Percentiles rank a stretch among this genome's conserved stretches.
These are phyloP conservation scores for Ceratocystiopsis minuta DNA, from an alignment of 2,329 filamentous ascomycete genomes.

Conservation along the genomic window DNA sequence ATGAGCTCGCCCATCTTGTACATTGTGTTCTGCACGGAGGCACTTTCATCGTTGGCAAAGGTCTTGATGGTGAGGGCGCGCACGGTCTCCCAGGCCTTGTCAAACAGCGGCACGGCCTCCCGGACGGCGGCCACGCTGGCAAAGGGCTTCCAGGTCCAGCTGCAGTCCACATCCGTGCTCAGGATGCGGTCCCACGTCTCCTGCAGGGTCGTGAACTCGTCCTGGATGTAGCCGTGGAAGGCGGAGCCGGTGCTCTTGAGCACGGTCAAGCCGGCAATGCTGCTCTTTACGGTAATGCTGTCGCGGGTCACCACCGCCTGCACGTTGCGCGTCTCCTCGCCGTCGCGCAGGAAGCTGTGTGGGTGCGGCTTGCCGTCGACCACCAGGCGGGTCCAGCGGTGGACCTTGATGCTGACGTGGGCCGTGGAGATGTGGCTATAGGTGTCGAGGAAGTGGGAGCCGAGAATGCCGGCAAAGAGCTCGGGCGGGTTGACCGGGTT, in stretches of 20 bases:
- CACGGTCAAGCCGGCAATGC: constrained; percentile 67
- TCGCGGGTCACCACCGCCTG: constrained; percentile 51
- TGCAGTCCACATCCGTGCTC: constrained; percentile 76
- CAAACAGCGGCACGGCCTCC: constrained; percentile 47
- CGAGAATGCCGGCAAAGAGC: constrained; percentile 71
- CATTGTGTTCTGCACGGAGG: constrained; percentile 94
- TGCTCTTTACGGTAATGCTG: constrained; percentile 59
- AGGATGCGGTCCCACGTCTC: constrained; percentile 94
- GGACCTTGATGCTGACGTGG: constrained; percentile 63
- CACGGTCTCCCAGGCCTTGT: constrained; percentile 61
- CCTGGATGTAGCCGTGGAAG: constrained; percentile 84
- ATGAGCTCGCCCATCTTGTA: constrained; percentile 95
- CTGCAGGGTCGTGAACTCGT: constrained; percentile 79
- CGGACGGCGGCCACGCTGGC: constrained; percentile 47
- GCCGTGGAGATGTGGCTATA: constrained; percentile 80
- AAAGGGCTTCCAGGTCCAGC: constrained; percentile 73
- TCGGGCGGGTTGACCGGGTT: constrained; percentile 84
- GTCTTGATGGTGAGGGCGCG: constrained; percentile 73
- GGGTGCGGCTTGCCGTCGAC: constrained; percentile 82
- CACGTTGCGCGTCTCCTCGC: constrained; percentile 71
- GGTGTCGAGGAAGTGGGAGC: constrained; percentile 70
- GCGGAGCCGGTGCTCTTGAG: constrained; percentile 93
- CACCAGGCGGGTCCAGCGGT: constrained; percentile 81
- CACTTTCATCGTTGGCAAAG: constrained; percentile 78
- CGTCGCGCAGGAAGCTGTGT: constrained; percentile 85